phyloP scores from a whole-genome alignment of 345 rosid genomes.

The Murraya koenigii region DNA sequence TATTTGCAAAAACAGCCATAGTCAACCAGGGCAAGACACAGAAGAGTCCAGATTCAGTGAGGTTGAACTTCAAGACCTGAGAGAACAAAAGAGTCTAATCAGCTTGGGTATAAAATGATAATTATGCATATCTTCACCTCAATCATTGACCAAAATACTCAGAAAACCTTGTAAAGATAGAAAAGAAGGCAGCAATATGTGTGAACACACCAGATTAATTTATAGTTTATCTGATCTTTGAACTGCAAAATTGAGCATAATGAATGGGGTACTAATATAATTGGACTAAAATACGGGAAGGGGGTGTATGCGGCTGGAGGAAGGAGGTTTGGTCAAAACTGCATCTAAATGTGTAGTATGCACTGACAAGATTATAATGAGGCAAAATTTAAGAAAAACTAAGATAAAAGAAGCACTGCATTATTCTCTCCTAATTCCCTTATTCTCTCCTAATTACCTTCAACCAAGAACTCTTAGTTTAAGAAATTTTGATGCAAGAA shows the following conservation, averaged over 20 bases:
- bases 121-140: not conserved
- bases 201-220: not conserved
- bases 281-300: not conserved
- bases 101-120: not conserved
- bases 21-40: constrained; percentile 99
- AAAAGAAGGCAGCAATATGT: not conserved
- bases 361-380: not conserved
- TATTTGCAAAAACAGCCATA: constrained; percentile 86
- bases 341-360: not conserved
- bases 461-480: not conserved
- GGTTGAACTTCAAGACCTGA: constrained; percentile 96
- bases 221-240: not conserved
- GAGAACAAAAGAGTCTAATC: constrained; percentile 16
- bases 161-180: not conserved
- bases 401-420: not conserved
- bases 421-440: not conserved
- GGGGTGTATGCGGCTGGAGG: no score
- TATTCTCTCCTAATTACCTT: not conserved
- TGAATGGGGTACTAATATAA: not conserved
- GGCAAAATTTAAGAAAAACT: not conserved
- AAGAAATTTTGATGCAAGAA: not conserved
- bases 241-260: not conserved
- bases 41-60: constrained; percentile 89
- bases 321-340: not conserved
- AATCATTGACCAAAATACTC: not conserved